These are phyloP conservation scores for Blastomyces percursus DNA, from an alignment of 2,329 filamentous ascomycete genomes.

Conservation along the genomic window DNA sequence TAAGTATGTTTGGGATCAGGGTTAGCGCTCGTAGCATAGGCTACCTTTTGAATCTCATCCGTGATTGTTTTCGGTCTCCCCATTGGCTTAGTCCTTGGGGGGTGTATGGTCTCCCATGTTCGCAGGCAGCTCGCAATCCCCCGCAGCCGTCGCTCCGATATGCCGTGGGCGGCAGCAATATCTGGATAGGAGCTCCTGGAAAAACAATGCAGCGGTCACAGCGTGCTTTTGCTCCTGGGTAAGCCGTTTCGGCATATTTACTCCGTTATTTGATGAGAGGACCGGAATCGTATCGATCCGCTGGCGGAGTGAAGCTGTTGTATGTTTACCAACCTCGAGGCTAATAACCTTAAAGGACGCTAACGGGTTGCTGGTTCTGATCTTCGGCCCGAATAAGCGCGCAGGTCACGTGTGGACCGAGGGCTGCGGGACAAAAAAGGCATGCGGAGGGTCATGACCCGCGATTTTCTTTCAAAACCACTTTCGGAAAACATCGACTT, in stretches of 20 bases:
- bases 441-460: not conserved
- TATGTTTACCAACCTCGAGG: too few relatives aligned
- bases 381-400: conserved; percentile 1
- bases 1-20: not conserved
- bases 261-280: not conserved
- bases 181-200: conserved; percentile 8
- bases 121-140: conserved; percentile 8
- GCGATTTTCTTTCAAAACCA: not conserved
- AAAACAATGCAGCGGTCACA: conserved; percentile 9
- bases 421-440: conserved; percentile 13
- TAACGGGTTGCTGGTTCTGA: too few relatives aligned
- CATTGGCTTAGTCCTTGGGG: conserved; percentile 6
- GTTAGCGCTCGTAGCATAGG: not conserved
- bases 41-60: conserved; percentile 6
- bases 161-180: conserved; percentile 25
- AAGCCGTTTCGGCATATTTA: conserved; percentile 1
- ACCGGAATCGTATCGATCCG: not conserved
- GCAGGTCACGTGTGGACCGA: conserved; percentile 28
- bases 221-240: conserved; percentile 5
- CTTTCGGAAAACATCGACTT: too few relatives aligned
- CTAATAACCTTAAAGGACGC: too few relatives aligned
- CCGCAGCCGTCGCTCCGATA: conserved; percentile 31
- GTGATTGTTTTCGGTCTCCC: conserved; percentile 7
- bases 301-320: not conserved
- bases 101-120: conserved; percentile 8